phyloP scores from a whole-genome alignment of 2,329 filamentous ascomycete genomes.

The Lasiodiplodia citricola region DNA sequence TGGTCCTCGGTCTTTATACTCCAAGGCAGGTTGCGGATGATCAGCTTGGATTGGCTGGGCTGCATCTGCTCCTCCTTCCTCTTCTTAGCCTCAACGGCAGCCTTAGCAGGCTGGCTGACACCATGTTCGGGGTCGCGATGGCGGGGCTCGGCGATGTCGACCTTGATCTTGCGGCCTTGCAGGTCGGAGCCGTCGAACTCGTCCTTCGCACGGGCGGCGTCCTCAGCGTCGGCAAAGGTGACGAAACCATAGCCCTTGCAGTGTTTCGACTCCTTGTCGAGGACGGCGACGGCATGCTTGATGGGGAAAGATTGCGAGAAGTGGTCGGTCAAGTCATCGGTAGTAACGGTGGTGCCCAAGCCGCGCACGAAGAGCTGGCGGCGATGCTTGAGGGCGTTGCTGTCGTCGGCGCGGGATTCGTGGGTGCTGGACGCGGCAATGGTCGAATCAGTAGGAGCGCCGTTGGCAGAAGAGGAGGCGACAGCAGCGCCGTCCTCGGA shows the following conservation, averaged over 20 bases:
- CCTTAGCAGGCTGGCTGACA: constrained; percentile 48
- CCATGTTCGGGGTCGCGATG: constrained; percentile 59
- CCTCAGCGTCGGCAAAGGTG: constrained; percentile 91
- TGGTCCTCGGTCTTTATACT: constrained; percentile 88
- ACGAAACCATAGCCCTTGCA: constrained; percentile 96
- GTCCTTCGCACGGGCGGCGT: constrained; percentile 79
- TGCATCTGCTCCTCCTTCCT: constrained; percentile 68
- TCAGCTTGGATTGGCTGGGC: constrained; percentile 71
- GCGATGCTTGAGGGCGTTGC: constrained; percentile 35
- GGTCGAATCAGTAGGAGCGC: neutral
- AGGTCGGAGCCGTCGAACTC: constrained; percentile 80
- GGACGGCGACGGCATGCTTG: constrained; percentile 93
- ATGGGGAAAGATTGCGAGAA: constrained; percentile 95
- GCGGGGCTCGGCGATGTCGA: constrained; percentile 87
- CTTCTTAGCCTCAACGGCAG: constrained; percentile 64
- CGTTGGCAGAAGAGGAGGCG: constrained; percentile 36
- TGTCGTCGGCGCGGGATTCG: constrained; percentile 26
- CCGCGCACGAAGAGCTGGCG: constrained; percentile 85
- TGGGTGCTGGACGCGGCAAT: constrained; percentile 26
- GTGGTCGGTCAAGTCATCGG: constrained; percentile 80
- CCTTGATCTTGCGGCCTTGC: constrained; percentile 78
- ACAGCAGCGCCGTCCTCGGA: constrained; percentile 45
- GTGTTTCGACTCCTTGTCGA: constrained; percentile 82
- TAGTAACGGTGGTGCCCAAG: constrained; percentile 77
- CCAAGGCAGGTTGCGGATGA: constrained; percentile 95